Base-by-base conservation (phyloP, 441 rosid genomes). In the Breynia disticha region DNA sequence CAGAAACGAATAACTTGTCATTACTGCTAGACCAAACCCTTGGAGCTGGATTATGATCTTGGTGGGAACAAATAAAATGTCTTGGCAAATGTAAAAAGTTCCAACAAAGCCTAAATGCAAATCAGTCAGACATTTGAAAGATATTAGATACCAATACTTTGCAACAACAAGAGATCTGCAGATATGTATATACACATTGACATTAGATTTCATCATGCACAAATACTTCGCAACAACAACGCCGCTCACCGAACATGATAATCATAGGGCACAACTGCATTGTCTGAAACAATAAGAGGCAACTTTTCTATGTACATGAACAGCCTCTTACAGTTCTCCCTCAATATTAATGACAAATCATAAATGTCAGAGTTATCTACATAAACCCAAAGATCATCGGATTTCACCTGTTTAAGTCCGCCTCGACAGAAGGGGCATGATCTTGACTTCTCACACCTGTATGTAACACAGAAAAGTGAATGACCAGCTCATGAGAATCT, bases 391-490 rank as follows among this genome's bases (percentile, higher is more conserved):
- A 87, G 86, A 66, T 91, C 96, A 0, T 83, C 63, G 0, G 95
- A 83, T 50, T 87, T 61, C 1, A 87, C 85, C 70, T 84, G 71
- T 65, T 79, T 78, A 15, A 90, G 87, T 43, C 82, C 71, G 63
- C 79, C 93, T 42, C 96, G 75, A 44, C 98, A 90, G 59, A 87
- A 87, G 10, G 98, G 98, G 53, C 96, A 90, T 13, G 98, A 83
- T 51, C 80, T 84, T 7, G 98, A 87, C 59, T 96, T 68, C 46
- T 57, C 60, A 7, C 70, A 72, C 98, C 98, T 90, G 73, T 28
- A n/a, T 16, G 16, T 22, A 54, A 37, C 54, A 59, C 46, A 38
- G 55, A 66, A 39, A 24, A 46, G 12, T 42, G 39, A 35, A 56
- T 24, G 43, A 39, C 37, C 48, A 38, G 53, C 6, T 12, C 11